Evolutionary conservation across 2,329 filamentous ascomycete genomes (phyloP).

Genomic region (Microdochium nivale): DNA sequence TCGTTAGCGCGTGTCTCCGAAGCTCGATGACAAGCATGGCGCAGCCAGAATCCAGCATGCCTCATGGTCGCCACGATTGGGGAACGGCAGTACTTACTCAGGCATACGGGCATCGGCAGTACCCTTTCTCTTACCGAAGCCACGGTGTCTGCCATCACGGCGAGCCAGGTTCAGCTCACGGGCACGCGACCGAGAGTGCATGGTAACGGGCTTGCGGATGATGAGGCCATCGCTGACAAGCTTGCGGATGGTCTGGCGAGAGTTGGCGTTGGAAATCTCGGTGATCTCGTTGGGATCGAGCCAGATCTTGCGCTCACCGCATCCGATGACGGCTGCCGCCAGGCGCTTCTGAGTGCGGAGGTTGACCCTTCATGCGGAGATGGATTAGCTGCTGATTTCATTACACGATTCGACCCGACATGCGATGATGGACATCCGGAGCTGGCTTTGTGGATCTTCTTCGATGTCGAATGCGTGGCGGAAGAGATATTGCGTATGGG

Average conservation of each 20-base stretch:
- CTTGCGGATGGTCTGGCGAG: slow-evolving; percentile 99
- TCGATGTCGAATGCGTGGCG: not conserved
- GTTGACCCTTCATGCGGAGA: slow-evolving; percentile 71
- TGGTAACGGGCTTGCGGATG: slow-evolving; percentile 99
- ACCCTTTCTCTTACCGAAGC: slow-evolving; percentile 99
- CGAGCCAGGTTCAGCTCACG: slow-evolving; percentile 91
- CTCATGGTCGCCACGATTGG: not conserved
- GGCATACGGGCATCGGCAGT: slow-evolving; percentile 99
- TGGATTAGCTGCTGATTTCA: slow-evolving; percentile 6
- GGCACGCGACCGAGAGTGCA: slow-evolving; percentile 97
- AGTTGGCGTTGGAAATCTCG: slow-evolving; percentile 99
- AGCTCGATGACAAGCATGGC: slow-evolving; percentile 2
- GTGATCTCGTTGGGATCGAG: slow-evolving; percentile 98
- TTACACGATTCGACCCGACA: not conserved
- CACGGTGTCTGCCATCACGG: slow-evolving; percentile 93
- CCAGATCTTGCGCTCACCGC: slow-evolving; percentile 99
- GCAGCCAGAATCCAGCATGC: not conserved
- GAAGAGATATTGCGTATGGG: too few species aligned
- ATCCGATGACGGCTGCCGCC: slow-evolving; percentile 95
- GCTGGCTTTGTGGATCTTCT: not conserved
- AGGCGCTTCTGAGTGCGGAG: slow-evolving; percentile 99
- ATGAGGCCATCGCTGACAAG: slow-evolving; percentile 99
- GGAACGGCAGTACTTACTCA: slow-evolving; percentile 51
- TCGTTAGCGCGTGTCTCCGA: not conserved
- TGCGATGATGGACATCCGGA: not conserved